Evolutionary conservation across 352 stramenopile genomes (phyloP).

Genomic region (Pythium vanterpoolii): DNA sequence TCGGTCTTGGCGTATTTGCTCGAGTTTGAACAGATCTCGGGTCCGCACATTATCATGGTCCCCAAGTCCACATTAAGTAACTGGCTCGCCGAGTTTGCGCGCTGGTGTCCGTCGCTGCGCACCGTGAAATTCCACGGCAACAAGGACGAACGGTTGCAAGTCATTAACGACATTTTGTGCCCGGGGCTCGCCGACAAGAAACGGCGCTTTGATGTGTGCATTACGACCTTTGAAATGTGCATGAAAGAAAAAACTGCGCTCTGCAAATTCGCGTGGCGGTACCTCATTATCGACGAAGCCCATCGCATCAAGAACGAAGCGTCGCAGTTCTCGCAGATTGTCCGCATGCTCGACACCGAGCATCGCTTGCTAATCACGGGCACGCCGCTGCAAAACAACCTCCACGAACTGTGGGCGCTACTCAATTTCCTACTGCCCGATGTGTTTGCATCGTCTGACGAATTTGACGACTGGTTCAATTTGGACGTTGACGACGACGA

Average conservation of each 20-base stretch:
- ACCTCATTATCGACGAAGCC: constrained; percentile 85
- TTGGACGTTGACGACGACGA: constrained; percentile 85
- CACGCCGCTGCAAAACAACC: constrained; percentile 94
- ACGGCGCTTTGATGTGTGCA: constrained; percentile 95
- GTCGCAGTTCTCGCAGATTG: constrained; percentile 86
- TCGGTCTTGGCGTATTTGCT: constrained; percentile 83
- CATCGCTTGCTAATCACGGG: constrained; percentile 92
- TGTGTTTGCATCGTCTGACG: constrained; percentile 87
- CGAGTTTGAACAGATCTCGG: constrained; percentile 81
- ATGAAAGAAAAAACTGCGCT: constrained; percentile 88
- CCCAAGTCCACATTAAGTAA: constrained; percentile 93
- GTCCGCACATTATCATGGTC: constrained; percentile 93
- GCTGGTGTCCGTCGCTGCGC: constrained; percentile 90
- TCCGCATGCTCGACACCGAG: constrained; percentile 79
- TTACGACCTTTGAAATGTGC: constrained; percentile 98
- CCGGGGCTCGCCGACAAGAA: constrained; percentile 85
- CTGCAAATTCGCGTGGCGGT: constrained; percentile 88
- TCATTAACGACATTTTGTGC: constrained; percentile 89
- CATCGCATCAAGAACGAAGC: constrained; percentile 89
- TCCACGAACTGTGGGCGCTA: constrained; percentile 93
- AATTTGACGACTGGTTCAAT: constrained; percentile 90
- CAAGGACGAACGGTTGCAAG: constrained; percentile 82
- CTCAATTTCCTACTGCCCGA: constrained; percentile 94
- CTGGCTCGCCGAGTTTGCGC: constrained; percentile 92
- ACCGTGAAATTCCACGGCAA: constrained; percentile 93